A percentile compares a stretch with the other conserved stretches of the same genome.
These are phyloP conservation scores for Fusarium sp. DNA, from an alignment of 2,329 filamentous ascomycete species.

Conservation along the genomic window DNA sequence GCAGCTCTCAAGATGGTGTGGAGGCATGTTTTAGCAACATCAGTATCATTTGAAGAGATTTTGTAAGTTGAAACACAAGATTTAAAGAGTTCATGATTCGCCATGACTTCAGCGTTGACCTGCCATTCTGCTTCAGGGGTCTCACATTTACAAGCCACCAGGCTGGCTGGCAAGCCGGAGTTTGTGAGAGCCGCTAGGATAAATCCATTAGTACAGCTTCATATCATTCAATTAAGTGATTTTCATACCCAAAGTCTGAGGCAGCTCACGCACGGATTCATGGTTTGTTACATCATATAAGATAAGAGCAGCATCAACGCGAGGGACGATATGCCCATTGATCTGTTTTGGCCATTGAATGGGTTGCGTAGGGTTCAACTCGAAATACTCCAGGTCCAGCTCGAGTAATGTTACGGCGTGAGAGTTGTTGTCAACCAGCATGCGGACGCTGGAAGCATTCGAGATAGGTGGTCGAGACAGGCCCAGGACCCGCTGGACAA, in stretches of 20 bases:
- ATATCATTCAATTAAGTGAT: neutral
- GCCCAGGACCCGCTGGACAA: conserved; percentile 73
- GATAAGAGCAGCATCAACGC: conserved; percentile 84
- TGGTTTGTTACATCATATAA: conserved; percentile 89
- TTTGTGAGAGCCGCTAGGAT: conserved; percentile 77
- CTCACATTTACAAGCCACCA: conserved; percentile 94
- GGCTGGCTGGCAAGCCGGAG: conserved; percentile 78
- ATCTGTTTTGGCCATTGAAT: conserved; percentile 77
- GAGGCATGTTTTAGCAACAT: conserved; percentile 81
- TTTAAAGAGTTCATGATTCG: conserved; percentile 72
- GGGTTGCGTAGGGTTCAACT: conserved; percentile 67
- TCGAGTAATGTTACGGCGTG: conserved; percentile 73
- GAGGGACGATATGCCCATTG: conserved; percentile 77
- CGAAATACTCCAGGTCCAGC: conserved; percentile 74
- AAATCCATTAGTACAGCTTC: conserved; percentile 17
- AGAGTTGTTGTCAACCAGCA: conserved; percentile 68
- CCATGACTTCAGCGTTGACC: conserved; percentile 75
- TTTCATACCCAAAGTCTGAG: conserved; percentile 77
- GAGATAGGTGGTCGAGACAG: conserved; percentile 65
- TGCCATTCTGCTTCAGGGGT: conserved; percentile 76
- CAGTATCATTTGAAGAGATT: conserved; percentile 76
- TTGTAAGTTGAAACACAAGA: conserved; percentile 79
- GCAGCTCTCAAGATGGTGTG: conserved; percentile 80
- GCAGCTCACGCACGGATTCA: conserved; percentile 79
- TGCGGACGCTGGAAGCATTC: conserved; percentile 67